These are phyloP conservation scores for Aureobasidium sp. DNA, from an alignment of 2,329 filamentous ascomycete genomes.

Conservation along the genomic window DNA sequence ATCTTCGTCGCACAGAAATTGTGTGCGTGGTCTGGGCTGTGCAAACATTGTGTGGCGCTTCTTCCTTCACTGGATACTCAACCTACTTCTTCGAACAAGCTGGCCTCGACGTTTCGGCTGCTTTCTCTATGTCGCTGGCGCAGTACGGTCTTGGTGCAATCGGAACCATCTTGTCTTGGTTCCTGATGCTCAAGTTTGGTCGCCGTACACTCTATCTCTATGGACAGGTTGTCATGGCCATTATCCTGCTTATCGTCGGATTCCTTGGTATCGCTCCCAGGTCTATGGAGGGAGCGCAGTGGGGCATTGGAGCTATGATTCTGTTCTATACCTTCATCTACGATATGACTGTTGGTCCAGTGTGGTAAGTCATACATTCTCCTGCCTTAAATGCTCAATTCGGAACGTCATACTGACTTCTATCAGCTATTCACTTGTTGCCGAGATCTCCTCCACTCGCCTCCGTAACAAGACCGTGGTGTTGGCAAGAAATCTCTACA, in stretches of 20 bases:
- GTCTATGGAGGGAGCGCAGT: constrained; percentile 19
- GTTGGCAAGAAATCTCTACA: constrained; percentile 27
- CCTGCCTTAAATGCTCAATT: too few species aligned
- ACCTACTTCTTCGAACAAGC: constrained; percentile 34
- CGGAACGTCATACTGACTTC: neutral
- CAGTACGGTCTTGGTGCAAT: constrained; percentile 33
- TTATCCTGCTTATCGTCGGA: constrained; percentile 24
- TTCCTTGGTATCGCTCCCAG: constrained; percentile 19
- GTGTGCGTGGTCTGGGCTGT: constrained; percentile 27
- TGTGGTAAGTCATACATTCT: neutral
- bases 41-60: constrained; percentile 29
- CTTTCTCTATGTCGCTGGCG: constrained; percentile 29
- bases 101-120: constrained; percentile 24
- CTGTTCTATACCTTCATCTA: constrained; percentile 39
- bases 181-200: constrained; percentile 30
- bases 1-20: constrained; percentile 33
- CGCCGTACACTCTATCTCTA: constrained; percentile 31
- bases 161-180: constrained; percentile 29
- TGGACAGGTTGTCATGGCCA: constrained; percentile 20
- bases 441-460: constrained; percentile 26
- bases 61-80: constrained; percentile 26
- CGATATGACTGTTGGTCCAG: constrained; percentile 45
- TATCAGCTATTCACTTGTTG: constrained; percentile 24
- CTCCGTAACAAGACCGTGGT: constrained; percentile 27
- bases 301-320: constrained; percentile 25